Conservation (phyloP, 2,329 filamentous ascomycete genomes). For the Whalleya microplaca region DNA sequence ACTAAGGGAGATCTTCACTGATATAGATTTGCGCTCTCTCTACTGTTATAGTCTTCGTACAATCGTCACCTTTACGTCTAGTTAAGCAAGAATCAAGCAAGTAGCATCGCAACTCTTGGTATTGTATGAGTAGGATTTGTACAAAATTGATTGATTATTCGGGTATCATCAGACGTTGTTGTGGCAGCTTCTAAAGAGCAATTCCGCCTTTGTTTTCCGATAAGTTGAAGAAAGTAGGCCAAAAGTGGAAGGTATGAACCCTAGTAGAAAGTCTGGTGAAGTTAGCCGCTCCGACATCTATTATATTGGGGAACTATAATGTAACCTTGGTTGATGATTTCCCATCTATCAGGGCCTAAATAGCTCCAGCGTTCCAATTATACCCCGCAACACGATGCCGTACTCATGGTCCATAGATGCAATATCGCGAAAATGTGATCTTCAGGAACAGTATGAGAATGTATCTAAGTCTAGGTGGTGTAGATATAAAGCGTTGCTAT, state of each 20-base stretch:
- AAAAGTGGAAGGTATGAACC: neutral
- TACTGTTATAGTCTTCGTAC: too few species aligned
- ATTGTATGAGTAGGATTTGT: too few species aligned
- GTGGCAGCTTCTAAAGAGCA: neutral
- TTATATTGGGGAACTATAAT: neutral
- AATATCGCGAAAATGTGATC: neutral
- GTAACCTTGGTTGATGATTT: conserved; percentile 1
- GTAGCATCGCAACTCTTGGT: too few species aligned
- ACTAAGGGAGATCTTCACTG: too few species aligned
- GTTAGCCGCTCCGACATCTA: neutral
- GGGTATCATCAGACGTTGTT: too few species aligned
- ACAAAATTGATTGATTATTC: too few species aligned
- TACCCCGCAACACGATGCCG: conserved; percentile 14
- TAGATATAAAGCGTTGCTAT: neutral
- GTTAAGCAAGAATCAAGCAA: too few species aligned
- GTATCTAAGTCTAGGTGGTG: neutral
- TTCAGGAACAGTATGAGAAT: neutral
- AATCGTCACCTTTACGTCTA: too few species aligned
- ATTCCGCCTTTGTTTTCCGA: neutral
- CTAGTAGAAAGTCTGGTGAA: neutral
- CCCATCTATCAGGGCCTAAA: conserved; percentile 3
- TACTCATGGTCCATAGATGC: neutral
- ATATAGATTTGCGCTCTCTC: too few species aligned
- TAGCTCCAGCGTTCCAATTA: conserved; percentile 1
- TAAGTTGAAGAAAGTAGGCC: neutral